A percentile compares a stretch with the other conserved stretches of the same genome.
Conservation (phyloP, 148 eudicot species). For the Drosera capensis region DNA sequence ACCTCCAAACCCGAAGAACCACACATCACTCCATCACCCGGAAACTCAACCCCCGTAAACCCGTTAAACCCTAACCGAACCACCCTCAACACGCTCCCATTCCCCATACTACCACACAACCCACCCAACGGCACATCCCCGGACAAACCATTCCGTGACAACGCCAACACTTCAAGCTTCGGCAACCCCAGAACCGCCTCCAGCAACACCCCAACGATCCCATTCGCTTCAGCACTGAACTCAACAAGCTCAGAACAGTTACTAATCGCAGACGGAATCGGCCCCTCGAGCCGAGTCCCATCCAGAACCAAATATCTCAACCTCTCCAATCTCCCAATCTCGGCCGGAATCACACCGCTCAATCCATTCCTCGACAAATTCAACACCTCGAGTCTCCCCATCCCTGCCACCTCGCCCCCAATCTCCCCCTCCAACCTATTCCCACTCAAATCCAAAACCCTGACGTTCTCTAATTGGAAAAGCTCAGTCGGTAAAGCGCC, state of each 20-base stretch:
- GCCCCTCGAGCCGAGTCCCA: constrained; percentile 30
- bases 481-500: no score
- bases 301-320: constrained; percentile 45
- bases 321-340: constrained; percentile 25
- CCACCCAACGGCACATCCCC: constrained; percentile 40
- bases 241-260: constrained; percentile 46
- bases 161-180: constrained; percentile 35
- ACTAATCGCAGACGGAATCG: constrained; percentile 53
- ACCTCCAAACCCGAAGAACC: constrained; percentile 30
- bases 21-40: constrained; percentile 3
- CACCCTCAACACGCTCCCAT: constrained; percentile 23
- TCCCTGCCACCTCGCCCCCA: no score
- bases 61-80: constrained; percentile 44
- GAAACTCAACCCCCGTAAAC: constrained; percentile 21
- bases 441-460: no score
- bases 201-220: constrained; percentile 40
- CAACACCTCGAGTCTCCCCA: no score
- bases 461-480: no score
- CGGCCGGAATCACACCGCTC: constrained; percentile 43
- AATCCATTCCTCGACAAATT: no score
- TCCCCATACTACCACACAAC: constrained; percentile 29
- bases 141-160: constrained; percentile 35
- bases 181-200: constrained; percentile 28
- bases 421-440: no score
- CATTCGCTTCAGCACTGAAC: constrained; percentile 42